phyloP scores from a whole-genome alignment of 1,284 basidiomycete genomes.

The Golubevia sp. region DNA sequence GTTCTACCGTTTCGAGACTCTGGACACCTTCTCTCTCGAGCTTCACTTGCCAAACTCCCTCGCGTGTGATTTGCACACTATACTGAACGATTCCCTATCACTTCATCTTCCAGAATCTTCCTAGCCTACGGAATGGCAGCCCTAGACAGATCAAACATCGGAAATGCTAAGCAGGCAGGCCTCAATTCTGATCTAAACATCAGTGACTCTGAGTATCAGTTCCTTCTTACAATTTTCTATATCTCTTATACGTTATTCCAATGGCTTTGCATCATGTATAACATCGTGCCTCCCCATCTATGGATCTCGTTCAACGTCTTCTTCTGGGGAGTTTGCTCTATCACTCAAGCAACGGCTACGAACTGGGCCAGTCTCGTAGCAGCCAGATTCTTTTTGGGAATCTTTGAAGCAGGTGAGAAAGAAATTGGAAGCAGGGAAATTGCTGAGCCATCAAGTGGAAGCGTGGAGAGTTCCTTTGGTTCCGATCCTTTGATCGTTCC shows the following conservation, averaged over 20 bases:
- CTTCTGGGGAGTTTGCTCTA: slow-evolving; percentile 31
- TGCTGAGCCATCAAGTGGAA: too few relatives aligned
- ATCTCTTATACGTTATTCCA: slow-evolving; percentile 41
- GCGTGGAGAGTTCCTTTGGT: too few relatives aligned
- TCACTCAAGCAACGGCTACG: slow-evolving; percentile 30
- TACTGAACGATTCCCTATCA: background rate
- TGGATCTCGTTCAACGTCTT: slow-evolving; percentile 33
- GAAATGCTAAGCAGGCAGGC: slow-evolving; percentile 41
- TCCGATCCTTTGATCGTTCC: too few relatives aligned
- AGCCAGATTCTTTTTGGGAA: slow-evolving; percentile 30
- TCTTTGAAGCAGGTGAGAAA: slow-evolving; percentile 29
- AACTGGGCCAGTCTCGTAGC: slow-evolving; percentile 36
- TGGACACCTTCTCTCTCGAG: background rate
- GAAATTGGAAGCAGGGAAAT: too few relatives aligned
- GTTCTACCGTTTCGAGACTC: background rate
- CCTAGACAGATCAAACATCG: slow-evolving; percentile 31
- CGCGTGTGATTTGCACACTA: background rate
- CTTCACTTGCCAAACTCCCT: background rate
- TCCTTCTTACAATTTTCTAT: slow-evolving; percentile 42
- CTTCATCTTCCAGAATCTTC: slow-evolving; percentile 7
- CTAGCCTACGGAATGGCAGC: slow-evolving; percentile 22
- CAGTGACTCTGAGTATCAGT: slow-evolving; percentile 32
- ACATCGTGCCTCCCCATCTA: slow-evolving; percentile 24
- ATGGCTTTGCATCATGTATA: slow-evolving; percentile 30
- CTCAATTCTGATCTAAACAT: slow-evolving; percentile 24